These are phyloP conservation scores for Suhomyces yuchorum DNA, from an alignment of 1,139 yeast species.

Conservation along the genomic window DNA sequence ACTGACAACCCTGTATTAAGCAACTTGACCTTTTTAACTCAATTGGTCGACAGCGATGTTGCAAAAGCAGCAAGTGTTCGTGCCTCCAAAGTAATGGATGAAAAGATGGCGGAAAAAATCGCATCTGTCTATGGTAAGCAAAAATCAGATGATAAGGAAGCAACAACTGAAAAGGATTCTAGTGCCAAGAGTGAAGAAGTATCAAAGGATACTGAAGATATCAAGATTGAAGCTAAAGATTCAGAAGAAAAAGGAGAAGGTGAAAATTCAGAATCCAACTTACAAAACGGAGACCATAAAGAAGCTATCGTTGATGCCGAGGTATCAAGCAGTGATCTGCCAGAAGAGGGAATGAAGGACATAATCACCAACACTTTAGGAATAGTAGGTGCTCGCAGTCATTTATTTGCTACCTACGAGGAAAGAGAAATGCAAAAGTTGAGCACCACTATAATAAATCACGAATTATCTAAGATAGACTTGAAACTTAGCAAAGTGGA, in stretches of 20 bases:
- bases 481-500: constrained; percentile 70
- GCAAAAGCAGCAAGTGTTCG: constrained; percentile 79
- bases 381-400: constrained; percentile 78
- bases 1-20: constrained; percentile 92
- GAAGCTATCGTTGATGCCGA: constrained; percentile 3
- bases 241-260: constrained; percentile 2
- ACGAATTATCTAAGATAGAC: constrained; percentile 74
- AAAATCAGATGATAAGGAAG: constrained; percentile 7
- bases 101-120: constrained; percentile 43
- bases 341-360: constrained; percentile 34
- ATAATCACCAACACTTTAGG: constrained; percentile 62
- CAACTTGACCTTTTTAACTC: constrained; percentile 82
- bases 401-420: constrained; percentile 77
- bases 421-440: constrained; percentile 75
- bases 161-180: constrained; percentile 6
- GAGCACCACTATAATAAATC: constrained; percentile 61
- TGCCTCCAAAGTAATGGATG: constrained; percentile 62
- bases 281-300: constrained; percentile 10
- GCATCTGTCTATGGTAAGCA: constrained; percentile 25
- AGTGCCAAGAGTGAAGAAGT: not conserved
- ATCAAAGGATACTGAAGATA: not conserved
- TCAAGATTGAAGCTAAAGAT: not conserved
- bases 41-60: constrained; percentile 82
- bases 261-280: constrained; percentile 2
- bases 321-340: constrained; percentile 11